A percentile compares a stretch with the other conserved stretches of the same genome.
phyloP scores from a whole-genome alignment of 805 yeast species.

The Lipomyces chichibuensis region DNA sequence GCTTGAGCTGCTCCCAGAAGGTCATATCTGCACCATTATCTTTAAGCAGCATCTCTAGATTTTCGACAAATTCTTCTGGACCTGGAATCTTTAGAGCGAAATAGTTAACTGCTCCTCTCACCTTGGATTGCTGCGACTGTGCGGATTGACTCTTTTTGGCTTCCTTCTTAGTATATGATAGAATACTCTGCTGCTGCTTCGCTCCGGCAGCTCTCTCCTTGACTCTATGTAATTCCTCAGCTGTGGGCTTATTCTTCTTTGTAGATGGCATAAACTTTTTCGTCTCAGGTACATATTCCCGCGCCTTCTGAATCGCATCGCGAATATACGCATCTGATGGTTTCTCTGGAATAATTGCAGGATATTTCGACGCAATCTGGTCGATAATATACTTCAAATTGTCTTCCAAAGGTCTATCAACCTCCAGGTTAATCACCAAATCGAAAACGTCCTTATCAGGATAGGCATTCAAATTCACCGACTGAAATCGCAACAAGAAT shows the following conservation, averaged over 20 bases:
- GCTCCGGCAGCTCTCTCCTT: constrained; percentile 10
- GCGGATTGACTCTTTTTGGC: neutral
- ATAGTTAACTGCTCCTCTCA: constrained; percentile 6
- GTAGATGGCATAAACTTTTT: neutral
- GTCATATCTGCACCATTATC: constrained; percentile 19
- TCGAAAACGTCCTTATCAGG: constrained; percentile 73
- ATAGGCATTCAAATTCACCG: constrained; percentile 48
- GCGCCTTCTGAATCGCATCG: constrained; percentile 57
- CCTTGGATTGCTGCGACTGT: neutral
- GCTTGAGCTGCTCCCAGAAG: constrained; percentile 31
- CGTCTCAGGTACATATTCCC: constrained; percentile 57
- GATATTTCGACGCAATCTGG: constrained; percentile 49
- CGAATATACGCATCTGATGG: constrained; percentile 52
- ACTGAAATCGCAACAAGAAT: constrained; percentile 70
- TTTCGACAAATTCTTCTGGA: neutral
- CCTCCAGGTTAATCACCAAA: constrained; percentile 59
- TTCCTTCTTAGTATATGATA: constrained; percentile 13
- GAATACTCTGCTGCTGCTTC: constrained; percentile 20
- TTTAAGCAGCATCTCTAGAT: constrained; percentile 28
- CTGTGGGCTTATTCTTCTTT: constrained; percentile 44
- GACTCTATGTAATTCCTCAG: constrained; percentile 42
- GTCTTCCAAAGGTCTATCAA: constrained; percentile 52
- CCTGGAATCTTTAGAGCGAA: constrained; percentile 24
- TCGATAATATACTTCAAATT: constrained; percentile 55
- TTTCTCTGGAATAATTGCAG: constrained; percentile 47